phyloP scores from a whole-genome alignment of 179 eudicot genomes.

The Spinacia oleracea region DNA sequence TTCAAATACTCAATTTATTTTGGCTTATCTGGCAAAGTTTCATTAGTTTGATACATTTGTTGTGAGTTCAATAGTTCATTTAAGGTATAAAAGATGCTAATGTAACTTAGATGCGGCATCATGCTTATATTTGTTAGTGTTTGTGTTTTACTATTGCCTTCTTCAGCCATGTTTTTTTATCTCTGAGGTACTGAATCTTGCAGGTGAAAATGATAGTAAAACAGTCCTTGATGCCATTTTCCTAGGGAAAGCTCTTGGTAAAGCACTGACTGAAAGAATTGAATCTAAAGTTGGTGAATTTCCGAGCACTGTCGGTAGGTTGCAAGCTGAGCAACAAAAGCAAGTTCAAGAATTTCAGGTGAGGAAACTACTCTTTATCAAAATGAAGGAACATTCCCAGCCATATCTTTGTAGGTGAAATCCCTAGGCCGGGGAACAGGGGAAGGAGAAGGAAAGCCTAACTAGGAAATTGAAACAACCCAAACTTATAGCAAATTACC shows the following conservation, averaged over 20 bases:
- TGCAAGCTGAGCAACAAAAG: slow-evolving; percentile 95
- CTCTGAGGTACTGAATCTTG: slow-evolving; percentile 22
- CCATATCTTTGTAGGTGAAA: not conserved
- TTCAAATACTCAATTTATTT: not conserved
- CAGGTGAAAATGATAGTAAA: slow-evolving; percentile 77
- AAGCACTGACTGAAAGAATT: slow-evolving; percentile 80
- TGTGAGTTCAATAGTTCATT: not conserved
- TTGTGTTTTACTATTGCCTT: not conserved
- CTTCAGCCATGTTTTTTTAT: slow-evolving; percentile 14
- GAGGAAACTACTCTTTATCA: slow-evolving; percentile 13
- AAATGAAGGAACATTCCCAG: not conserved
- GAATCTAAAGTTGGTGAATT: slow-evolving; percentile 91
- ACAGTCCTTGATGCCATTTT: slow-evolving; percentile 87
- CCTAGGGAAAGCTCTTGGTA: slow-evolving; percentile 92
- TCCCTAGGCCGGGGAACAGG: no score
- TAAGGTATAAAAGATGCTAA: not conserved
- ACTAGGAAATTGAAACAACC: no score
- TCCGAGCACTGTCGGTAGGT: slow-evolving; percentile 74
- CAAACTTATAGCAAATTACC: no score
- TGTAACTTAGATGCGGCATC: not conserved
- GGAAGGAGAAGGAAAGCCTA: no score
- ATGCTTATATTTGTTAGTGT: not conserved
- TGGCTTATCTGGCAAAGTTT: no score
- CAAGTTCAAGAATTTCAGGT: slow-evolving; percentile 93
- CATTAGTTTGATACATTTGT: not conserved